Evolutionary conservation across 148 eudicot species (phyloP).

Genomic region (Amaranthus palmeri): DNA sequence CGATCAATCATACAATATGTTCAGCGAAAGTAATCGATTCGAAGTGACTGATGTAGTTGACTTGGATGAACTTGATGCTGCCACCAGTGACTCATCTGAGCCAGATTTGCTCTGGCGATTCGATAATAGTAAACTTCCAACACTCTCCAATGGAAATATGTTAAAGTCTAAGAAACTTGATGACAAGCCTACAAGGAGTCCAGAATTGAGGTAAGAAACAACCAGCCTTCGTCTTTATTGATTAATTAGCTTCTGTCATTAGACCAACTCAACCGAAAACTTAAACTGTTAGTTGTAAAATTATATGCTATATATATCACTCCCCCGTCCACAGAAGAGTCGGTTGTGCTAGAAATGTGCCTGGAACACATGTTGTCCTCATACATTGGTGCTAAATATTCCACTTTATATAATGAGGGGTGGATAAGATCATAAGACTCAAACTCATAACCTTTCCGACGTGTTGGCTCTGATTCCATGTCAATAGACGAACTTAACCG

Average conservation of each 20-base stretch:
- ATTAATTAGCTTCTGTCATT: not conserved
- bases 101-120: conserved; percentile 95
- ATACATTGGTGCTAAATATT: too few relatives aligned
- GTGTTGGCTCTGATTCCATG: too few relatives aligned
- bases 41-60: conserved; percentile 61
- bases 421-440: too few relatives aligned
- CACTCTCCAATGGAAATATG: conserved; percentile 44
- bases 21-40: conserved; percentile 48
- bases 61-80: conserved; percentile 88
- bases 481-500: too few relatives aligned
- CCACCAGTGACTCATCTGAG: conserved; percentile 93
- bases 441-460: too few relatives aligned
- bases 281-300: too few relatives aligned
- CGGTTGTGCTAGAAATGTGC: too few relatives aligned
- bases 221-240: not conserved
- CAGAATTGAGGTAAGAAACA: conserved; percentile 58
- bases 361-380: too few relatives aligned
- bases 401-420: too few relatives aligned
- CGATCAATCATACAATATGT: conserved; percentile 51
- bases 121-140: conserved; percentile 64
- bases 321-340: too few relatives aligned
- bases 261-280: too few relatives aligned
- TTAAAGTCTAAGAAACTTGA: conserved; percentile 46
- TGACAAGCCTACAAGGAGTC: conserved; percentile 46
- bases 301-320: too few relatives aligned